Percentiles rank a stretch among this genome's conserved stretches.
Conservation (phyloP, 2,329 filamentous ascomycete species). For the Cordyceps tenuipes region DNA sequence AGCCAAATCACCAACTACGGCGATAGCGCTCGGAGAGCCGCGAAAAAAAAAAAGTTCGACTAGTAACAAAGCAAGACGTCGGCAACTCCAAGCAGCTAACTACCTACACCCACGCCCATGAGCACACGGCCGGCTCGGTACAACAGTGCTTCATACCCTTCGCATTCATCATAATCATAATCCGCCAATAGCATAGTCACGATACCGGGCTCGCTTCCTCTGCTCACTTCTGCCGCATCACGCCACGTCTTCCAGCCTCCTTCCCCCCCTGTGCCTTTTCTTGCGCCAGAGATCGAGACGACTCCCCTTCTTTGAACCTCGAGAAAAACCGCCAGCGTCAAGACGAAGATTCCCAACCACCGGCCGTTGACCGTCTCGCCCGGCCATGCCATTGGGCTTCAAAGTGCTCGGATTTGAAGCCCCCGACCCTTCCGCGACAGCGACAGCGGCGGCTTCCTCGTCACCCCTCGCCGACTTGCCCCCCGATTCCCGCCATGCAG, state of each 20-base stretch:
- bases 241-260: background rate
- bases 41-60: constrained; percentile 12
- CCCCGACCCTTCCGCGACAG: constrained; percentile 11
- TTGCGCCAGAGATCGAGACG: background rate
- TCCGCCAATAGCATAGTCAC: constrained; percentile 1
- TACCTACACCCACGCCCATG: background rate
- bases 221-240: background rate
- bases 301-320: background rate
- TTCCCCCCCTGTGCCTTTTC: background rate
- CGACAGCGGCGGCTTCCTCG: constrained; percentile 2
- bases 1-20: constrained; percentile 7
- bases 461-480: constrained; percentile 2
- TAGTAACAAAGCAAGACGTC: background rate
- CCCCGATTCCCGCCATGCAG: constrained; percentile 25
- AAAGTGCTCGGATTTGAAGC: constrained; percentile 11
- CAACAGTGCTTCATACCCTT: background rate
- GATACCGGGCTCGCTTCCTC: background rate
- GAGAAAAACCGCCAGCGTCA: background rate
- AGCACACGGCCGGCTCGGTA: background rate
- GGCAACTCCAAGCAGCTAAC: background rate
- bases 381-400: constrained; percentile 13
- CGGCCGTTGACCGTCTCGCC: background rate
- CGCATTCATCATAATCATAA: background rate
- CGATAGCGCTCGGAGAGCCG: constrained; percentile 12
- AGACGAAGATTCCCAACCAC: background rate